Percentiles rank a stretch among this genome's conserved stretches.
Evolutionary conservation across 257 asterid genomes (phyloP).

Genomic region (Fraxinus pennsylvanica): DNA sequence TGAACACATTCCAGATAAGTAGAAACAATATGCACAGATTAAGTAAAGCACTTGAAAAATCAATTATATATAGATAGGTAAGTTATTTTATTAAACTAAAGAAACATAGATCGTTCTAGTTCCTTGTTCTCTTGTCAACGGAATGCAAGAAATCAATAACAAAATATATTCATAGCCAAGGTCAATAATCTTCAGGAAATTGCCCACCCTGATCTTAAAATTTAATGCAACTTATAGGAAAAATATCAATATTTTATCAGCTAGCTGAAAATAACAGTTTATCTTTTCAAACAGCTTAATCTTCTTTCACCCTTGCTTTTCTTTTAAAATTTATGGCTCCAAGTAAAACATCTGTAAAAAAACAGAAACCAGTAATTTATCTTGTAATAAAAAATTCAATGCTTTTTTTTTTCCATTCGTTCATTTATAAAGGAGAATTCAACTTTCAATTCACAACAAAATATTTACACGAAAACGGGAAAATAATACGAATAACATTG

Average conservation of each 20-base stretch:
- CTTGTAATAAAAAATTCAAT: not conserved
- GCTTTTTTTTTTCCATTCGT: not conserved
- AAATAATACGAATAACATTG: not conserved
- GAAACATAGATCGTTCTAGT: not conserved
- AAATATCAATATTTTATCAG: not conserved
- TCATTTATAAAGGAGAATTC: not conserved
- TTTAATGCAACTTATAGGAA: not conserved
- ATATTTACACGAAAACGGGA: not conserved
- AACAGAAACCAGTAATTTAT: not conserved
- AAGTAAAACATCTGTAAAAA: not conserved
- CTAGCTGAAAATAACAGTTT: not conserved
- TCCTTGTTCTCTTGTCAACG: not conserved
- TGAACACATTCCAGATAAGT: not conserved
- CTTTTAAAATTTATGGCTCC: not conserved
- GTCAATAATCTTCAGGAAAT: not conserved
- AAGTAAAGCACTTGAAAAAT: not conserved
- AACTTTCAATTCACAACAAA: not conserved
- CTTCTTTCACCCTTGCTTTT: not conserved
- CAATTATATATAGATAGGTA: not conserved
- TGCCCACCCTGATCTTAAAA: not conserved
- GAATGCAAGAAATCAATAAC: not conserved
- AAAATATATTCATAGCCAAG: not conserved
- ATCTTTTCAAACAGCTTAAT: not conserved
- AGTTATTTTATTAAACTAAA: not conserved
- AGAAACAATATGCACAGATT: not conserved